These are phyloP conservation scores for Suillus lakei DNA, from an alignment of 768 basidiomycete species.

Conservation along the genomic window DNA sequence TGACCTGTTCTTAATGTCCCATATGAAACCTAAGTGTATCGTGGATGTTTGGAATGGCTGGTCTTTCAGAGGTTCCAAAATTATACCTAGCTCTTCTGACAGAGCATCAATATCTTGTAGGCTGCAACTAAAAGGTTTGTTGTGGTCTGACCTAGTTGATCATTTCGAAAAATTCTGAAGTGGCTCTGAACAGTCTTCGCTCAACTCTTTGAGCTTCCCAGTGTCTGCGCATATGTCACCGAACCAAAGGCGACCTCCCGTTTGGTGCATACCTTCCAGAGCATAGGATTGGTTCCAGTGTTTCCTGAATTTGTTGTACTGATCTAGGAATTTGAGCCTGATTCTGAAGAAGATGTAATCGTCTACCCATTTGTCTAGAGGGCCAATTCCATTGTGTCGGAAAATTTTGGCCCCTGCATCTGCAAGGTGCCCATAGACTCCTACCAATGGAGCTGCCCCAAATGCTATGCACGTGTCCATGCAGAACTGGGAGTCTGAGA, in stretches of 20 bases:
- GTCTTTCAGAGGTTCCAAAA: constrained; percentile 37
- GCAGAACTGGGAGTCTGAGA: constrained; percentile 20
- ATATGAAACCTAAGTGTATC: constrained; percentile 36
- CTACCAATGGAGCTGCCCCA: constrained; percentile 1
- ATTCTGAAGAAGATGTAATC: constrained; percentile 13
- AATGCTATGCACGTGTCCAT: constrained; percentile 12
- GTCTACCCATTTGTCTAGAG: constrained; percentile 10
- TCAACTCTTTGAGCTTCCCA: constrained; percentile 28
- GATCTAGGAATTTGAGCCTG: too few species aligned
- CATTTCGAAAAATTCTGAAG: constrained; percentile 29
- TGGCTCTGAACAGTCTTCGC: constrained; percentile 32
- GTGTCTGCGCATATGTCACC: too few species aligned
- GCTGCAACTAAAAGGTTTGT: constrained; percentile 26
- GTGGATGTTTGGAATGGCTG: constrained; percentile 23
- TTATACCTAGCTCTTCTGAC: constrained; percentile 34
- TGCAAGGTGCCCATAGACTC: constrained; percentile 7
- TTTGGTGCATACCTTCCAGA: too few species aligned
- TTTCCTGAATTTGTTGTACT: too few species aligned
- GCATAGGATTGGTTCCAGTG: too few species aligned
- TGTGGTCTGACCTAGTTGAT: constrained; percentile 23
- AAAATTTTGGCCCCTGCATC: constrained; percentile 13
- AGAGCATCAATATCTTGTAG: constrained; percentile 41
- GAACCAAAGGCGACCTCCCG: too few species aligned
- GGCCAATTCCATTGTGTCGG: constrained; percentile 3
- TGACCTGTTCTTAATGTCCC: constrained; percentile 30